These are phyloP conservation scores for Scytalidium lignicola DNA, from an alignment of 2,329 filamentous ascomycete species.

Conservation along the genomic window DNA sequence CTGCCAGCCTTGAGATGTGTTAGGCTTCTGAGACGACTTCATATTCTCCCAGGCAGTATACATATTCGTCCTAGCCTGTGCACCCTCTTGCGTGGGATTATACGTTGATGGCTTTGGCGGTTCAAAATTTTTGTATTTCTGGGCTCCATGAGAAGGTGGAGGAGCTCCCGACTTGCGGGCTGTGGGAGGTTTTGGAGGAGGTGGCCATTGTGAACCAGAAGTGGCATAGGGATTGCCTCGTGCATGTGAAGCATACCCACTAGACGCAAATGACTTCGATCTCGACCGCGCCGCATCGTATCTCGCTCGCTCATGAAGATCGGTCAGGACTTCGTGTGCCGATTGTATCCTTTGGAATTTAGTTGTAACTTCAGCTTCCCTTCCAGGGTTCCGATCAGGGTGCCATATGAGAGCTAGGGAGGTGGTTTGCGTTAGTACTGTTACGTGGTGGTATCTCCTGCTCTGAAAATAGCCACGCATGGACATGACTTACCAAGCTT, in stretches of 20 bases:
- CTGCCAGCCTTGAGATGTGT: not conserved
- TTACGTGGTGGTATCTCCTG: not conserved
- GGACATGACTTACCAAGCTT: constrained; percentile 48
- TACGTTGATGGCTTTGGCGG: constrained; percentile 20
- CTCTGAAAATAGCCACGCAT: not conserved
- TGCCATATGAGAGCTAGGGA: constrained; percentile 58
- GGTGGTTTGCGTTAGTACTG: constrained; percentile 11
- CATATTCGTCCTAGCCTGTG: constrained; percentile 22
- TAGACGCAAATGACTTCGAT: not conserved
- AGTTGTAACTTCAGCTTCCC: constrained; percentile 58
- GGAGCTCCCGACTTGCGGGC: constrained; percentile 14
- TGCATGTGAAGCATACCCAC: constrained; percentile 12
- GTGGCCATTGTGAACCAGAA: constrained; percentile 23
- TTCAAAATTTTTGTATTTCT: constrained; percentile 25
- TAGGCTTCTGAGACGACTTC: constrained; percentile 6
- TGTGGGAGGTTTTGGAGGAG: constrained; percentile 26
- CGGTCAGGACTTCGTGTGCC: constrained; percentile 60
- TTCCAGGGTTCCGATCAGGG: constrained; percentile 66
- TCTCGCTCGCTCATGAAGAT: constrained; percentile 24
- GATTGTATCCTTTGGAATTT: constrained; percentile 69
- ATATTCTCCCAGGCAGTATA: constrained; percentile 29
- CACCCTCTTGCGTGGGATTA: constrained; percentile 21
- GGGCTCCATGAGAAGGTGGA: constrained; percentile 25
- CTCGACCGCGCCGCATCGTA: constrained; percentile 25
- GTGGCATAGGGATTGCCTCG: constrained; percentile 29